Conservation (phyloP, 768 basidiomycete species). For the Tephrocybe sp. region DNA sequence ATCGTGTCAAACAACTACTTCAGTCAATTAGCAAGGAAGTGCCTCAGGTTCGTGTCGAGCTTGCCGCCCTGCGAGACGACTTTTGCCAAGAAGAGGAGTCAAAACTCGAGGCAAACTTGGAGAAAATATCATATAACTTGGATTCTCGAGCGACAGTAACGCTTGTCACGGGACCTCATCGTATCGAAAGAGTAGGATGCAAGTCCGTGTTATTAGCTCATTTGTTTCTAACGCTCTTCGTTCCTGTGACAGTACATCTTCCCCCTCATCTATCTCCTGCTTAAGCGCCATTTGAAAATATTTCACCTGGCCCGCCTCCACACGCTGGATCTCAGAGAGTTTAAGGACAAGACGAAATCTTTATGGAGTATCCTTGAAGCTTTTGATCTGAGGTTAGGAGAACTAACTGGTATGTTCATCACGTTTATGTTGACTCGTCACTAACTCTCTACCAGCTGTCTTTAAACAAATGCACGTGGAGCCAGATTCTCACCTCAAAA, state of each 20-base stretch:
- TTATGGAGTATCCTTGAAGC: background rate
- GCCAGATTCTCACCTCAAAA: background rate
- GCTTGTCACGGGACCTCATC: background rate
- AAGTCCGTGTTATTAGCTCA: background rate
- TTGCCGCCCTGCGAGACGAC: background rate
- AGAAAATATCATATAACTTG: background rate
- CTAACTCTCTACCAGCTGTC: background rate
- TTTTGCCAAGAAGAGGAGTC: background rate
- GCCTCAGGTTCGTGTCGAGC: background rate
- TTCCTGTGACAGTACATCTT: background rate
- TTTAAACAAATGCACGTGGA: conserved; percentile 1
- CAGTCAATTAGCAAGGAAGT: background rate
- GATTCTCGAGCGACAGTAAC: background rate
- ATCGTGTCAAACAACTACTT: background rate
- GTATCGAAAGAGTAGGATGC: background rate
- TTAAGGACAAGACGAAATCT: background rate
- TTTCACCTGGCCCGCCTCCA: background rate
- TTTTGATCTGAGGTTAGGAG: background rate
- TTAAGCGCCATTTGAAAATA: background rate
- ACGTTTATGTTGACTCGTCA: background rate
- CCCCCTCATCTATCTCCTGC: background rate
- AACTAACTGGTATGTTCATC: background rate
- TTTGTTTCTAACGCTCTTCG: background rate
- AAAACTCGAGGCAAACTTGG: background rate
- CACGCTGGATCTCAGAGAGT: background rate